Conservation (phyloP, 768 basidiomycete species). For the Leucocoprinus leucothites region DNA sequence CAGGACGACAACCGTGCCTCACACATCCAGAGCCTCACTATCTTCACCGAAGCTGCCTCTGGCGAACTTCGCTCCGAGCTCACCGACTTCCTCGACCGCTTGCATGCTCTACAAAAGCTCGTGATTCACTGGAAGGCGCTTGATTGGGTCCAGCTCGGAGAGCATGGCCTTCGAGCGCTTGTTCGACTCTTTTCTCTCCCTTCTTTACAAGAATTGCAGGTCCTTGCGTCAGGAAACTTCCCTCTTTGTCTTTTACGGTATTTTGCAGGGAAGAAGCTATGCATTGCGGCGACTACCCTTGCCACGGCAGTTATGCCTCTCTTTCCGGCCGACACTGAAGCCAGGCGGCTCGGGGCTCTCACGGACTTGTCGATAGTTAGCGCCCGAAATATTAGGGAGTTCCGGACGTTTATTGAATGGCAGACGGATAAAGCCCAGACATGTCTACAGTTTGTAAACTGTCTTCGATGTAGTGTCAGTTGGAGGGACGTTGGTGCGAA, state of each 20-base stretch:
- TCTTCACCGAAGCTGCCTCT: constrained; percentile 1
- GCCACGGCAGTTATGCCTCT: constrained; percentile 6
- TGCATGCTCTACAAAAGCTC: constrained; percentile 3
- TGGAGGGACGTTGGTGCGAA: constrained; percentile 2
- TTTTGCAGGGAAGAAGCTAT: constrained; percentile 1
- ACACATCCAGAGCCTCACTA: constrained; percentile 3
- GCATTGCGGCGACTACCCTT: constrained; percentile 3
- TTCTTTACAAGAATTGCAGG: neutral
- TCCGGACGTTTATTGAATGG: constrained; percentile 8
- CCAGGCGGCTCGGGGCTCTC: neutral
- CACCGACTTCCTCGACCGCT: constrained; percentile 3
- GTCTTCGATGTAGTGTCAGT: constrained; percentile 3
- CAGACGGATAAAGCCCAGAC: neutral
- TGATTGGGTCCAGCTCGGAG: constrained; percentile 6
- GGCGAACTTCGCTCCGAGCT: neutral
- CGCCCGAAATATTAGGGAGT: constrained; percentile 8
- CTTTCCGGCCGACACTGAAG: neutral
- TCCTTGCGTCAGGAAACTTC: constrained; percentile 6
- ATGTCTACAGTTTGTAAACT: constrained; percentile 2
- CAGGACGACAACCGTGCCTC: neutral
- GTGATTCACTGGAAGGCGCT: constrained; percentile 11
- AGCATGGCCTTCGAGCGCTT: neutral
- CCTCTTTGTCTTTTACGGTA: constrained; percentile 4
- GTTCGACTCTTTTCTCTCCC: constrained; percentile 10
- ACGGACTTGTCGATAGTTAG: neutral